Conservation (phyloP, 108 stramenopile genomes). For the Chaetoceros tenuissimus region DNA sequence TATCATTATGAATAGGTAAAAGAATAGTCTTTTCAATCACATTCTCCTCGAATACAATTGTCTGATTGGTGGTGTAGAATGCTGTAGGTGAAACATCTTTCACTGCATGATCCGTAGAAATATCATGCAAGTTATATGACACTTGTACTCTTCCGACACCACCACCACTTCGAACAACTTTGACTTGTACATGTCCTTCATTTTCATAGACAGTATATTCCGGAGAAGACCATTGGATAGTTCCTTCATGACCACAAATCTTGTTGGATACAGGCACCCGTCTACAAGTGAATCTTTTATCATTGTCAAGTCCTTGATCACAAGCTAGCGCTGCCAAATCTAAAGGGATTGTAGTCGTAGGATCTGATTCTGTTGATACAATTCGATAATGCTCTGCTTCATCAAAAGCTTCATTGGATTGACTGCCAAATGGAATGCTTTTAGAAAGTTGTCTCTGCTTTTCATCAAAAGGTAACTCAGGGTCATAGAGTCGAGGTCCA, state of each 20-base stretch:
- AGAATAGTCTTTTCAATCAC: conserved; percentile 41
- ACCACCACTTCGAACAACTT: conserved; percentile 46
- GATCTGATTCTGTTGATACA: conserved; percentile 19
- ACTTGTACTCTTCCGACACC: conserved; percentile 41
- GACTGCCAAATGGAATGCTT: conserved; percentile 61
- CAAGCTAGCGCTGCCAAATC: conserved; percentile 36
- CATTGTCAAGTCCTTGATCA: conserved; percentile 31
- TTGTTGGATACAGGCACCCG: conserved; percentile 4
- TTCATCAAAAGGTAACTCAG: conserved; percentile 62
- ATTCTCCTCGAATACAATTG: conserved; percentile 35
- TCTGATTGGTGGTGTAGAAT: conserved; percentile 40
- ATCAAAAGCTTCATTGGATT: conserved; percentile 46
- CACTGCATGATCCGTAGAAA: conserved; percentile 23
- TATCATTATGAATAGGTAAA: conserved; percentile 58
- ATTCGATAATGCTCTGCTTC: conserved; percentile 45
- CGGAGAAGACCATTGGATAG: conserved; percentile 40
- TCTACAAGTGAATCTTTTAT: conserved; percentile 2
- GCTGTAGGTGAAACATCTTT: conserved; percentile 40
- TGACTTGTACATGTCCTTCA: conserved; percentile 30
- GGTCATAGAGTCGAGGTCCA: conserved; percentile 46
- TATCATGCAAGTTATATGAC: conserved; percentile 36
- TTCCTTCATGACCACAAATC: conserved; percentile 57
- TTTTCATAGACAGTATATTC: conserved; percentile 40
- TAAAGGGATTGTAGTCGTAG: conserved; percentile 16
- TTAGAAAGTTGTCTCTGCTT: conserved; percentile 43